Percentiles rank a stretch among this genome's conserved stretches.
Evolutionary conservation across 805 yeast genomes (phyloP).

Genomic region (Cyberlindnera xishuangbannaensis): DNA sequence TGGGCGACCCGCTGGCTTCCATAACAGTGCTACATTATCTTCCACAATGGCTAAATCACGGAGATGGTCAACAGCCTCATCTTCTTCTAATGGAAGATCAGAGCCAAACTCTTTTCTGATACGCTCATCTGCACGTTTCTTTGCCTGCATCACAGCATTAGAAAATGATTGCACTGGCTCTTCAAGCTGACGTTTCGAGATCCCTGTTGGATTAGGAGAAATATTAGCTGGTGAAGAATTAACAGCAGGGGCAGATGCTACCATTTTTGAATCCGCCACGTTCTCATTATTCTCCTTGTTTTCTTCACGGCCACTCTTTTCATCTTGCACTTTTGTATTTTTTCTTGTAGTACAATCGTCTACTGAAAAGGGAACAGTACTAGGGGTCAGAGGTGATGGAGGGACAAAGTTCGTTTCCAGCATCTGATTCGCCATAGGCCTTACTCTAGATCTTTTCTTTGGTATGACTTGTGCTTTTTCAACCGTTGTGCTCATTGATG

Average conservation of each 20-base stretch:
- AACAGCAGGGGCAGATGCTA: no score
- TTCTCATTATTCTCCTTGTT: neutral
- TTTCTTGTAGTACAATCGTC: no score
- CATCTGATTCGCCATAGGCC: conserved; percentile 9
- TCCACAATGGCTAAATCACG: conserved; percentile 33
- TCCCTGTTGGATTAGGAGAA: neutral
- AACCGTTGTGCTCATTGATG: neutral
- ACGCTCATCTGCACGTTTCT: conserved; percentile 19
- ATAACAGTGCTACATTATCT: conserved; percentile 18
- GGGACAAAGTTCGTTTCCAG: conserved; percentile 2
- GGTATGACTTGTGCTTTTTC: neutral
- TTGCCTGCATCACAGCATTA: conserved; percentile 15
- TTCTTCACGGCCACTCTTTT: neutral
- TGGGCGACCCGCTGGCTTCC: no score
- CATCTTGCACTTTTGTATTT: neutral
- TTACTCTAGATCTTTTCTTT: conserved; percentile 4
- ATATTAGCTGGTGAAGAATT: no score
- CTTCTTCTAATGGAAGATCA: conserved; percentile 7
- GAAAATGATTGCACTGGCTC: conserved; percentile 13
- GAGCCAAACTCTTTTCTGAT: conserved; percentile 14
- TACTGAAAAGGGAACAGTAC: no score
- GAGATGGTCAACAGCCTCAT: conserved; percentile 26
- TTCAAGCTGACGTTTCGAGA: neutral
- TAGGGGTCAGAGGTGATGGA: neutral
- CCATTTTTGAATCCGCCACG: no score